Evolutionary conservation across 345 rosid species (phyloP).

Genomic region (Zanthoxylum bungeanum): DNA sequence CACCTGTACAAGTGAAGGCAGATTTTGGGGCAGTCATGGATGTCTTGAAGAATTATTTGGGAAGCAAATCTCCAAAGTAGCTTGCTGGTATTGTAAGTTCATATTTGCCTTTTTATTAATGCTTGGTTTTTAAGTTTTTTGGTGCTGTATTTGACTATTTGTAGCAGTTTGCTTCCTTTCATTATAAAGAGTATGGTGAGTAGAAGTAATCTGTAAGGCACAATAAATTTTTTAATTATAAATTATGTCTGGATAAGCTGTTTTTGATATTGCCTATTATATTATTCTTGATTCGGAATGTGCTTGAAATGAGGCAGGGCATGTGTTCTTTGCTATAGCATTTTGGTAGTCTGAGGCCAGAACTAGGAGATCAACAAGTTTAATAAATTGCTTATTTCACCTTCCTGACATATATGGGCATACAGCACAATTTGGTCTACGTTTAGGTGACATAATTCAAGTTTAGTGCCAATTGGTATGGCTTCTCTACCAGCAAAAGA

Average conservation of each 20-base stretch:
- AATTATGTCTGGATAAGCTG: neutral
- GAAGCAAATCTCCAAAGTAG: constrained; percentile 33
- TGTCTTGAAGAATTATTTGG: constrained; percentile 63
- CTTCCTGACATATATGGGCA: neutral
- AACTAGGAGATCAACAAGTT: neutral
- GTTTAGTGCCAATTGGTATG: neutral
- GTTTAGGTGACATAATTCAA: neutral
- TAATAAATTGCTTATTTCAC: neutral
- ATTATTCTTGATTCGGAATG: neutral
- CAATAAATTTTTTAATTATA: neutral
- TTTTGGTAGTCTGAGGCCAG: neutral
- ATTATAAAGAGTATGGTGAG: neutral
- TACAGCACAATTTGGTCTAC: neutral
- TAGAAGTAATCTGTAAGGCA: neutral
- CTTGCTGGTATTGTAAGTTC: constrained; percentile 10
- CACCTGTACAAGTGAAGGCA: constrained; percentile 70
- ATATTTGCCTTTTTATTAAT: constrained; percentile 8
- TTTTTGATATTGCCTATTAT: neutral
- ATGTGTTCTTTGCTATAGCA: neutral
- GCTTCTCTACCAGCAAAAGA: too few relatives aligned
- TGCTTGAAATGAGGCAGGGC: neutral
- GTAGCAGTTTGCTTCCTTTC: neutral
- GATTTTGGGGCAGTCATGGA: constrained; percentile 90
- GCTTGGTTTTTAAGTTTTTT: constrained; percentile 15
- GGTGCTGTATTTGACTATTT: neutral